Evolutionary conservation across 768 basidiomycete genomes (phyloP), one percentile per base, ranked within the genome.

Genomic region (Phallus indusiatus): DNA sequence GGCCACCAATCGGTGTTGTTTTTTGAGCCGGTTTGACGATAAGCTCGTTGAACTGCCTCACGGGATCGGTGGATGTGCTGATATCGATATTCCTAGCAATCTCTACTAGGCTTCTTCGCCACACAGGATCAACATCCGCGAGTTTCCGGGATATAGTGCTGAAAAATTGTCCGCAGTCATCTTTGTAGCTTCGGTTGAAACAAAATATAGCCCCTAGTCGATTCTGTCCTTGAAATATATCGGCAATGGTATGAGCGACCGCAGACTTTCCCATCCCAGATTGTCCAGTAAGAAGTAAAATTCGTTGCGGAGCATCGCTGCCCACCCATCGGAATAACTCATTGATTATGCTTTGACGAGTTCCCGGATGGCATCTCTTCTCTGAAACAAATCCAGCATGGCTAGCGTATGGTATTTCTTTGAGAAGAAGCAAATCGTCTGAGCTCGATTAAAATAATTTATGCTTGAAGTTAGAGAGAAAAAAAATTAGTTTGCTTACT

Each of bases 261-360:
- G 64, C 46, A 2, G 64, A 65, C 53, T 65, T 65, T 24, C 64
- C 64, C 1, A 55, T 51, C 17, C 64, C 64, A 3, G 64, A 54
- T 1, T 36, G 47, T 11, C 64, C 63, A 28, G 28, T 21, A 21
- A 65, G 55, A n/a, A 64, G 24, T 37, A 64, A 35, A 6, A 64
- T 35, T 1, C 54, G 50, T 12, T 42, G 12, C 1, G 47, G 36
- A 12, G 12, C 20, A 20, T 22, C 7, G 10, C 17, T 34, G 12
- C 24, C 34, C 1, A 42, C 57, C 63, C 63, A 64, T 1, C 55
- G 24, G 0, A 36, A 37, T 11, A 64, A 37, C 5, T 49, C 36
- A 1, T 51, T 18, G 16, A 64, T 33, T 2, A 64, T 3, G 1
- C 17, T 33, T 17, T 53, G 37, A 22, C 61, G 56, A 33, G 63